Percentiles rank a stretch among this genome's conserved stretches.
phyloP scores from a whole-genome alignment of 352 stramenopile species.

The Lagenidium giganteum region DNA sequence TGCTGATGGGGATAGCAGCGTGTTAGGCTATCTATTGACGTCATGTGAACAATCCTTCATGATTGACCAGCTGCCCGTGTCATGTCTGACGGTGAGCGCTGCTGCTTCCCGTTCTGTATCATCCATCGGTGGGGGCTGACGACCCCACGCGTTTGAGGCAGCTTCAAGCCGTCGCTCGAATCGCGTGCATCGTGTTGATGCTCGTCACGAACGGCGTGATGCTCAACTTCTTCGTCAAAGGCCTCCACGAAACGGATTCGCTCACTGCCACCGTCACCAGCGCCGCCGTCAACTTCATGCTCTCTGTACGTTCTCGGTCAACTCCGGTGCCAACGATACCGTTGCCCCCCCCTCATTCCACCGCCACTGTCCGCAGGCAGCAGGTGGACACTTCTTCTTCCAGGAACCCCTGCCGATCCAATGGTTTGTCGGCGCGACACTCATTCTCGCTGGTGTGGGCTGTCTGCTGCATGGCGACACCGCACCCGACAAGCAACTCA shows the following conservation, averaged over 20 bases:
- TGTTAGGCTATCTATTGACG: slow-evolving; percentile 10
- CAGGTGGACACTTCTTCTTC: slow-evolving; percentile 54
- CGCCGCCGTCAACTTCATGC: slow-evolving; percentile 75
- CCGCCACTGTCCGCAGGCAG: slow-evolving; percentile 23
- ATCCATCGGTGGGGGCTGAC: neutral
- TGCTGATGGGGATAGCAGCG: slow-evolving; percentile 24
- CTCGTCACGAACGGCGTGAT: slow-evolving; percentile 67
- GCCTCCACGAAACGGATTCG: slow-evolving; percentile 80
- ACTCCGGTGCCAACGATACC: no score
- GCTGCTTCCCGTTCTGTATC: neutral
- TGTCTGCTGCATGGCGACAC: slow-evolving; percentile 70
- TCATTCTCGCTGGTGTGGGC: slow-evolving; percentile 68
- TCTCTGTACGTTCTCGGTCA: slow-evolving; percentile 41
- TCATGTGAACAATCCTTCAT: slow-evolving; percentile 6
- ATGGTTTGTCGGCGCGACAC: slow-evolving; percentile 69
- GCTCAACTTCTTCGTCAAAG: slow-evolving; percentile 79
- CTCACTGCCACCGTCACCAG: slow-evolving; percentile 82
- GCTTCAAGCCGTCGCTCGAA: slow-evolving; percentile 26
- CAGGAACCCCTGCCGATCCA: slow-evolving; percentile 58
- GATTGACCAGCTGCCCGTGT: neutral
- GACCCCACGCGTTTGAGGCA: neutral
- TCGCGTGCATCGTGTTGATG: slow-evolving; percentile 63
- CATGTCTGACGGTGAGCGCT: no score
- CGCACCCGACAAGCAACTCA: no score
- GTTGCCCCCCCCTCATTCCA: neutral